Percentiles rank a stretch among this genome's conserved stretches.
phyloP scores from a whole-genome alignment of 805 yeast genomes.

The Grigorovia transvaalensis region DNA sequence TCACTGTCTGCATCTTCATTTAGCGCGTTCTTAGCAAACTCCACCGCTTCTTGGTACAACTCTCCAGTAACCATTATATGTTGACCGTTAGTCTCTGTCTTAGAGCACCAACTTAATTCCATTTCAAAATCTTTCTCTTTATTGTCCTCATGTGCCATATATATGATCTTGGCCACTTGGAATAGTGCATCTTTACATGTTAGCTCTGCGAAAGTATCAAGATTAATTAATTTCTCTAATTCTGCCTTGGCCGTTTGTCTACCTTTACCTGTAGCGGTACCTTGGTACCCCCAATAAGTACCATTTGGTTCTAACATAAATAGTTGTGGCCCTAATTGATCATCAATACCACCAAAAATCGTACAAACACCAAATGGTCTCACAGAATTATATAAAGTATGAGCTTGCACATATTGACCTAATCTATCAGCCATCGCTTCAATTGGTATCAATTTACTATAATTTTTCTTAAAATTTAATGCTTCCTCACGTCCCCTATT shows the following conservation, averaged over 20 bases:
- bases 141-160: slow-evolving; percentile 92
- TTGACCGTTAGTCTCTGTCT: slow-evolving; percentile 62
- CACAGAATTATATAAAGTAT: slow-evolving; percentile 91
- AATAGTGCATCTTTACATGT: slow-evolving; percentile 76
- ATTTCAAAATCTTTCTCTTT: slow-evolving; percentile 95
- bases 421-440: slow-evolving; percentile 77
- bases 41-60: slow-evolving; percentile 70
- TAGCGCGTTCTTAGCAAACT: slow-evolving; percentile 65
- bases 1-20: slow-evolving; percentile 29
- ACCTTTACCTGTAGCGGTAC: slow-evolving; percentile 97
- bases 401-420: slow-evolving; percentile 88
- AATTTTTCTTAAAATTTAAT: slow-evolving; percentile 60
- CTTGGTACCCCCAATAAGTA: slow-evolving; percentile 91
- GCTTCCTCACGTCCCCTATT: slow-evolving; percentile 90
- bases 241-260: slow-evolving; percentile 97
- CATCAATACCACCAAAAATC: slow-evolving; percentile 89
- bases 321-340: slow-evolving; percentile 76
- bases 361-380: slow-evolving; percentile 95
- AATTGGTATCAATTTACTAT: slow-evolving; percentile 66
- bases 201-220: slow-evolving; percentile 39
- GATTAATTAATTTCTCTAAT: slow-evolving; percentile 65
- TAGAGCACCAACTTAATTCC: slow-evolving; percentile 83
- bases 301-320: slow-evolving; percentile 98
- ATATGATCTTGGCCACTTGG: slow-evolving; percentile 87
- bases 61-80: slow-evolving; percentile 77